Base-by-base conservation (phyloP, 768 basidiomycete species). In the Mycena belliarum region DNA sequence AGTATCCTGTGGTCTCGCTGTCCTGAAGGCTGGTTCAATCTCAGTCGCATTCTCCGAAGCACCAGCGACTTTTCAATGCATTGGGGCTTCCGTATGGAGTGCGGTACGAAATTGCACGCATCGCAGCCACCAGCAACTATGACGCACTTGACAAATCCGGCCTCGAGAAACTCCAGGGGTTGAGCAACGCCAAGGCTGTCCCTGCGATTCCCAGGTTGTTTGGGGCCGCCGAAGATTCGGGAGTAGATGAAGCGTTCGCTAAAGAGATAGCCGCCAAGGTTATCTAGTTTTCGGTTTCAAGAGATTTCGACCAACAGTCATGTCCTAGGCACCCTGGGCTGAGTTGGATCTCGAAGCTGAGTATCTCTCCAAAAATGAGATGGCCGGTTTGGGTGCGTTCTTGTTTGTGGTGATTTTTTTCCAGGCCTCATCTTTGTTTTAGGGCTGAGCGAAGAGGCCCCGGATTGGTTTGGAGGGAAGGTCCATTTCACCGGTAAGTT, bases 401-500 rank as follows among this genome's bases (percentile, higher is more conserved):
- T 21, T 51, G 2, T 28, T 26, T 15, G 16, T 45, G 32, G 26
- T 23, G 23, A 9, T 25, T 12, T 14, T n/a, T 37, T 3, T 24
- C 2, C 12, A 37, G 32, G 32, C 14, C 24, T 41, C 4, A 25
- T 40, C 6, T 42, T 14, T 4, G 3, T 6, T 28, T 15, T 35
- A 63, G 85, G 82, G 1, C 72, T 76, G 48, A 72, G 74, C 20
- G 60, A 67, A 15, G 65, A 72, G 20, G 61, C 68, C 26, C 69
- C 73, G 6, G 70, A 69, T 7, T 87, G 83, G 82, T 86, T 83
- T 60, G 87, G 84, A 1, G 88, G 88, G 0, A 79, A 82, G 62
- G 75, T 88, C 0, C 73, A 81, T 5, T 88, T 88, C 61, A 65
- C 73, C 0, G 82, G 75, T 0, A 79, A 69, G 49, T 54, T 80